Percentiles rank a stretch among this genome's conserved stretches.
Conservation (phyloP, 305 asterid species). For the Rubia balearica region DNA sequence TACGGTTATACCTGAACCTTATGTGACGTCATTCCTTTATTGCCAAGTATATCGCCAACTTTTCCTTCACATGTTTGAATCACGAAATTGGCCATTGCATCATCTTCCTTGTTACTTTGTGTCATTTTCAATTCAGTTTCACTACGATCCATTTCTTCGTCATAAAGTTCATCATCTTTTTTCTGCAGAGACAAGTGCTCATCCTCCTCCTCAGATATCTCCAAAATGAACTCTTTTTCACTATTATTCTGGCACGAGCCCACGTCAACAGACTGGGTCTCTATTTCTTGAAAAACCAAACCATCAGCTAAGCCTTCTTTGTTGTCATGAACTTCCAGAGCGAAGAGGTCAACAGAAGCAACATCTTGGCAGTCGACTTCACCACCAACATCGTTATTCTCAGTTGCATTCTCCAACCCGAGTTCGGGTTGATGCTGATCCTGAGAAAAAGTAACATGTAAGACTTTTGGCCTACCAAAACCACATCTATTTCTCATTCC, state of each 20-base stretch:
- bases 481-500: background rate
- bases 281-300: background rate
- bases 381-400: background rate
- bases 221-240: conserved; percentile 4
- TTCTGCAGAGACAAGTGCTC: background rate
- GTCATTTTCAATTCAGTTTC: background rate
- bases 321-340: background rate
- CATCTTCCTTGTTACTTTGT: background rate
- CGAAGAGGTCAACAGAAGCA: background rate
- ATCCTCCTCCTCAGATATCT: background rate
- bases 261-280: background rate
- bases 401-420: background rate
- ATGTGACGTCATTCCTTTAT: background rate
- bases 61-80: background rate
- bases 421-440: background rate
- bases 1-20: background rate
- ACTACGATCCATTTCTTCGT: background rate
- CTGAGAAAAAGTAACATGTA: background rate
- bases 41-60: background rate
- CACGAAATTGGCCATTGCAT: background rate
- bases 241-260: background rate
- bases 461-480: background rate
- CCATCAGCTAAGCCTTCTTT: background rate
- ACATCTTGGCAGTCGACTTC: background rate
- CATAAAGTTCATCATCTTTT: background rate